Percentiles rank a stretch among this genome's conserved stretches.
phyloP scores from a whole-genome alignment of 352 stramenopile genomes.

The Pythium vanterpoolii region DNA sequence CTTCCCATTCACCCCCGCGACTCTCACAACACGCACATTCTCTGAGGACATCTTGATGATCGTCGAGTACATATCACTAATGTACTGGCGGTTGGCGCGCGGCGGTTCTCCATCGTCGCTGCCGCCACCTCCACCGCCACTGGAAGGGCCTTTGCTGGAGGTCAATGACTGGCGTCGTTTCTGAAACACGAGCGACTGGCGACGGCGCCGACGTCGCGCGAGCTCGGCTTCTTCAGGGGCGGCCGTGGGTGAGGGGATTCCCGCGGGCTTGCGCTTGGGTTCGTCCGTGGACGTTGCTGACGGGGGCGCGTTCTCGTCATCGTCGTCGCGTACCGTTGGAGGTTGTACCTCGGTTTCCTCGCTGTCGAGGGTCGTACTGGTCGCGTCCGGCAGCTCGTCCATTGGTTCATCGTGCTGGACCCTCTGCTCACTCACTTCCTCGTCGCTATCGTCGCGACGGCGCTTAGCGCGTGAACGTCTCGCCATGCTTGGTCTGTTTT shows the following conservation, averaged over 20 bases:
- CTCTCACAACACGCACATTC: slow-evolving; percentile 52
- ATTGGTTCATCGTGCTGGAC: slow-evolving; percentile 31
- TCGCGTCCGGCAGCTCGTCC: slow-evolving; percentile 20
- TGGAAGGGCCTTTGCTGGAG: slow-evolving; percentile 12
- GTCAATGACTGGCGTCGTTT: slow-evolving; percentile 70
- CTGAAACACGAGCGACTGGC: slow-evolving; percentile 69
- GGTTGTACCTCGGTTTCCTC: slow-evolving; percentile 2
- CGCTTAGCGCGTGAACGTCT: slow-evolving; percentile 14
- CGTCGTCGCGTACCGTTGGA: slow-evolving; percentile 6
- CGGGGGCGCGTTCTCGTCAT: slow-evolving; percentile 4
- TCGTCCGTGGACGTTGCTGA: slow-evolving; percentile 14
- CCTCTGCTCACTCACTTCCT: slow-evolving; percentile 25
- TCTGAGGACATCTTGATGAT: slow-evolving; percentile 92
- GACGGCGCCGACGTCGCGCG: slow-evolving; percentile 46
- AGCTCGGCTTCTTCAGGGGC: slow-evolving; percentile 69
- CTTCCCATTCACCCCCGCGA: background rate
- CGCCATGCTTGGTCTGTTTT: slow-evolving; percentile 1
- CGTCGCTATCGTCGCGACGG: slow-evolving; percentile 27
- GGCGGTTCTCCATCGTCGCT: slow-evolving; percentile 10
- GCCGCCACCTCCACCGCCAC: background rate
- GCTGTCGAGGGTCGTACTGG: background rate
- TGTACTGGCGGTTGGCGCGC: slow-evolving; percentile 63
- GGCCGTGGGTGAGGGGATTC: slow-evolving; percentile 22
- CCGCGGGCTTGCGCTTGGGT: slow-evolving; percentile 41
- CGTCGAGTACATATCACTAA: slow-evolving; percentile 90